These are phyloP conservation scores for Alternaria arborescens DNA, from an alignment of 2,329 filamentous ascomycete genomes.

Conservation along the genomic window DNA sequence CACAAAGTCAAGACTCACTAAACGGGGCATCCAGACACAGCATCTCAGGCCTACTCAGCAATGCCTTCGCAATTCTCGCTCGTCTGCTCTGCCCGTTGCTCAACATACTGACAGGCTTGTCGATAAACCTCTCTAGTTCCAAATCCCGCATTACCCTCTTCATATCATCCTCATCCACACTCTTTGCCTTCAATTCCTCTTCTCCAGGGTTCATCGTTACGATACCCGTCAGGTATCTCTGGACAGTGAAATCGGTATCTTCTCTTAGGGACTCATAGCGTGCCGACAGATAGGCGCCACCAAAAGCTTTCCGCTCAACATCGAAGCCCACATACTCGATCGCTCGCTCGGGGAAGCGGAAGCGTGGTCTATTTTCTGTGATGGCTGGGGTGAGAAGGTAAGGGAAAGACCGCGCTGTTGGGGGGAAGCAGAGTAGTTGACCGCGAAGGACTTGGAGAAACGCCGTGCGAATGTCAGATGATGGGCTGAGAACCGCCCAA, in stretches of 20 bases:
- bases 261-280: slow-evolving; percentile 90
- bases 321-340: slow-evolving; percentile 94
- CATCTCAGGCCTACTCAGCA: slow-evolving; percentile 80
- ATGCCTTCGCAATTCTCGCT: slow-evolving; percentile 85
- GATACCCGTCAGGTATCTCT: slow-evolving; percentile 82
- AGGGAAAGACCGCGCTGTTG: slow-evolving; percentile 78
- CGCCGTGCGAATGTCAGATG: slow-evolving; percentile 79
- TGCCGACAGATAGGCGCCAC: slow-evolving; percentile 81
- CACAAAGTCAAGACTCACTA: slow-evolving; percentile 58
- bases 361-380: slow-evolving; percentile 57
- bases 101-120: slow-evolving; percentile 85
- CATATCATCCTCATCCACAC: slow-evolving; percentile 60
- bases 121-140: slow-evolving; percentile 71
- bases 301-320: slow-evolving; percentile 68
- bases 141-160: slow-evolving; percentile 74
- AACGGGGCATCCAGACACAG: slow-evolving; percentile 88
- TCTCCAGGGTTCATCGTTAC: slow-evolving; percentile 81
- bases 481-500: slow-evolving; percentile 87
- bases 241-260: slow-evolving; percentile 84
- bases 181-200: slow-evolving; percentile 54
- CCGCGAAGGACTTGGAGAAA: slow-evolving; percentile 83
- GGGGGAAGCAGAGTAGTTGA: slow-evolving; percentile 77
- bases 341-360: slow-evolving; percentile 70
- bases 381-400: slow-evolving; percentile 73
- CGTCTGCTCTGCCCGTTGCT: slow-evolving; percentile 93